phyloP scores from a whole-genome alignment of 1,139 yeast genomes.

The Pichia sp. region DNA sequence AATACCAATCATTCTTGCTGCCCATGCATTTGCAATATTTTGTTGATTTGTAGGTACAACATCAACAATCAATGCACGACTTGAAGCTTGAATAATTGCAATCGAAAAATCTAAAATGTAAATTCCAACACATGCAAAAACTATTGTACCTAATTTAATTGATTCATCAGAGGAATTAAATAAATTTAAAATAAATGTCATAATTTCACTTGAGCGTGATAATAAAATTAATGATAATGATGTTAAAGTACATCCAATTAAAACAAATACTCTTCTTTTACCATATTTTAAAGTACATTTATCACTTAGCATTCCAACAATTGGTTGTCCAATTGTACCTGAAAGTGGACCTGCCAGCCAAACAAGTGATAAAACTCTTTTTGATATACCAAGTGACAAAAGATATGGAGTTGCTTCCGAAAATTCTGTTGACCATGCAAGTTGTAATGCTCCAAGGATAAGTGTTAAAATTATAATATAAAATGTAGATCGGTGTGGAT shows the following conservation, averaged over 20 bases:
- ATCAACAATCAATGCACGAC: constrained; percentile 54
- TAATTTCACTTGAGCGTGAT: constrained; percentile 42
- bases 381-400: constrained; percentile 48
- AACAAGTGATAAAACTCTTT: constrained; percentile 44
- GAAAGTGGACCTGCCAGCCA: constrained; percentile 62
- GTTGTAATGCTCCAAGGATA: constrained; percentile 44
- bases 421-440: constrained; percentile 51
- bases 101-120: constrained; percentile 50
- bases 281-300: constrained; percentile 40
- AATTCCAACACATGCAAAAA: constrained; percentile 45
- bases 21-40: constrained; percentile 63
- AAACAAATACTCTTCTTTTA: constrained; percentile 48
- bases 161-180: constrained; percentile 15
- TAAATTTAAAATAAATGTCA: constrained; percentile 24
- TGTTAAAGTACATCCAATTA: constrained; percentile 45
- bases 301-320: constrained; percentile 51
- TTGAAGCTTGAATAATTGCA: constrained; percentile 53
- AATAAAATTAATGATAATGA: constrained; percentile 37
- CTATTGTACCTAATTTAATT: constrained; percentile 30
- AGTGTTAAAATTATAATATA: constrained; percentile 42
- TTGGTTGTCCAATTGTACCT: constrained; percentile 55
- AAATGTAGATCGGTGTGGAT: constrained; percentile 36
- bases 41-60: constrained; percentile 48
- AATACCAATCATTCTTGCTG: constrained; percentile 57
- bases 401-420: constrained; percentile 47